Evolutionary conservation across 139 green algal species (phyloP), one percentile per base, ranked within the genome.

Genomic region (Chlorella sp.): DNA sequence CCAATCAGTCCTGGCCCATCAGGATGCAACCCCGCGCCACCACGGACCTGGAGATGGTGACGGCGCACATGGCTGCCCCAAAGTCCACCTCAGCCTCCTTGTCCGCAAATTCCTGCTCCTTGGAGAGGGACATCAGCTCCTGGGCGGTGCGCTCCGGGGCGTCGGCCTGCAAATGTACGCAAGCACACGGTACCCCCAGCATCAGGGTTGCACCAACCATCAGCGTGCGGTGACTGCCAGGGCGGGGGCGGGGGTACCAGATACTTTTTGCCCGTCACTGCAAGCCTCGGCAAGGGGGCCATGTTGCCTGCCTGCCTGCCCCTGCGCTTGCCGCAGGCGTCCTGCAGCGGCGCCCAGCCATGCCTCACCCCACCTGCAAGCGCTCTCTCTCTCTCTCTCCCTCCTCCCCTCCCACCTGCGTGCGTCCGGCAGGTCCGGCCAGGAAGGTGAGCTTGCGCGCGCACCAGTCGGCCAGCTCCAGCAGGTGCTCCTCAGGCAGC

Each of bases 391-490:
- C n/a, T n/a, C n/a, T n/a, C n/a, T n/a, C n/a, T n/a, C n/a, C 23
- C 61, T 20, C 17, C n/a, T 29, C 31, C 14, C 5, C 31, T 20
- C 64, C 5, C 64, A 70, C 31, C 64, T 31, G 35, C 32, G 33
- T 17, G 42, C 42, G 42, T 55, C 42, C 42, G 10, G 42, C 42
- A 24, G 42, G 42, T 10, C 42, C 17, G 42, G 42, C 33, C 22
- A 95, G 82, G 65, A 84, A 89, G 33, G 79, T 62, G 34, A 96
- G 74, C 69, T 89, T 87, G 17, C 93, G 82, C 24, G 87, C 73
- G 70, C 81, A 88, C 88, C 90, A 97, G 78, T 96, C 92, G 22
- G 70, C 75, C 49, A 91, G 62, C 33, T 91, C 85, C 67, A 97
- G 74, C 68, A 91, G 59, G 1, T 78, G 78, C 65, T 96, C 89